A percentile compares a stretch with the other conserved stretches of the same genome.
These are phyloP conservation scores for Lipomyces chichibuensis DNA, from an alignment of 805 yeast species.

Conservation along the genomic window DNA sequence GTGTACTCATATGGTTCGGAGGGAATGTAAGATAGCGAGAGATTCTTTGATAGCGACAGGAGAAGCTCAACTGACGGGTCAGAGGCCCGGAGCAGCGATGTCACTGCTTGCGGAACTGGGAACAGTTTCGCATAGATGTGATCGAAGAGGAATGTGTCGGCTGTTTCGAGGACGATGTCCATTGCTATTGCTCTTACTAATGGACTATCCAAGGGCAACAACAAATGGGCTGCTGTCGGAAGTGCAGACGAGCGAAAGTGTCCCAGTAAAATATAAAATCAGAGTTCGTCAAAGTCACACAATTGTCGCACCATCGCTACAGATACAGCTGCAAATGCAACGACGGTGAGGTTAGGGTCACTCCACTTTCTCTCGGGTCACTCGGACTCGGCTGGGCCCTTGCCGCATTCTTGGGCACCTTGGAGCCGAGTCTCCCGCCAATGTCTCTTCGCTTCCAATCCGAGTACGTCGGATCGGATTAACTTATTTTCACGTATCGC, in stretches of 20 bases:
- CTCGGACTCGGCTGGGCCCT: too few relatives aligned
- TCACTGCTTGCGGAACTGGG: conserved; percentile 49
- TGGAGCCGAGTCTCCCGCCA: too few relatives aligned
- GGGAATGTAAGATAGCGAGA: conserved; percentile 29
- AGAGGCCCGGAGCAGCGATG: conserved; percentile 44
- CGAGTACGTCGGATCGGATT: too few relatives aligned
- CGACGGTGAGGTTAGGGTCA: background rate
- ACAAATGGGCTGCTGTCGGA: background rate
- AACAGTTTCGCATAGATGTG: conserved; percentile 67
- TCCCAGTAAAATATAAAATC: too few relatives aligned
- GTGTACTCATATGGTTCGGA: conserved; percentile 29
- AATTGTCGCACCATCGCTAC: background rate
- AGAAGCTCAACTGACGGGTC: conserved; percentile 57
- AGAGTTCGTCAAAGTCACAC: background rate
- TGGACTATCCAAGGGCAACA: background rate
- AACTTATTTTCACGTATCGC: too few relatives aligned
- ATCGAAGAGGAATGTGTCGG: conserved; percentile 77
- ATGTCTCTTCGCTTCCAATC: too few relatives aligned
- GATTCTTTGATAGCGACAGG: conserved; percentile 50
- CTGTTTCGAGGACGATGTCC: conserved; percentile 88
- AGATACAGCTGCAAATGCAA: background rate
- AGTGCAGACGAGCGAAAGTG: background rate
- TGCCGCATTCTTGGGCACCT: too few relatives aligned
- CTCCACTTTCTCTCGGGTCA: too few relatives aligned
- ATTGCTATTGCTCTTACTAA: conserved; percentile 47